Base-by-base conservation (phyloP, 495 filamentous ascomycete genomes). In the Mytilinidion resinicola region DNA sequence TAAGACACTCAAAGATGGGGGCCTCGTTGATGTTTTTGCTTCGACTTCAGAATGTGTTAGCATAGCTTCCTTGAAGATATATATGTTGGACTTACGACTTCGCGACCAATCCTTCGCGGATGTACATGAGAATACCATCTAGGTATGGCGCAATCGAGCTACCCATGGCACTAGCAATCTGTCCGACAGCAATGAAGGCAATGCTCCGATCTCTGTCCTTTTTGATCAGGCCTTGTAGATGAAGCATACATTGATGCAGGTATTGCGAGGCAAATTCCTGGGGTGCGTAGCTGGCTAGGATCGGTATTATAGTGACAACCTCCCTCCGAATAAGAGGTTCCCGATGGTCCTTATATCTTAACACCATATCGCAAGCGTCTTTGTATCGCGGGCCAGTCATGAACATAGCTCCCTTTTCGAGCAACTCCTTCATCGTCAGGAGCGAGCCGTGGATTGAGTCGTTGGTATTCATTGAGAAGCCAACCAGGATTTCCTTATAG, bases 1-100 rank as follows among this genome's bases (percentile, higher is more conserved):
- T 97, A 68, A 99, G 92, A 72, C 93, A 99, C 66, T 93, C 86
- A 66, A 99, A 99, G 66, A 97, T 95, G 0, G 95, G 95, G n/a
- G 81, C 81, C 69, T 90, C 86, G 41, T 96, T 86, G 38, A 89
- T 79, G 17, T 80, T 82, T 63, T 78, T 87, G 64, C 86, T 90
- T 57, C 89, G 85, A 47, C 86, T 82, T 42, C 10, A 36, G 60
- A 17, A 37, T 11, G 50, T 37, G 15, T 52, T 76, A 55, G 54
- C 59, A n/a, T n/a, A 44, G 76, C 67, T 37, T 41, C n/a, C 37
- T 19, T 15, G 57, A 57, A 67, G 57, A 38, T 30, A n/a, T 43
- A 53, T 57, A n/a, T 51, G 73, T 76, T 10, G 25, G 39, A 55
- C 73, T 70, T 72, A 82, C 70, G 83, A 80, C 76, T 95, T 93